Evolutionary conservation across 495 filamentous ascomycete genomes (phyloP).

Genomic region (Penicillium flavigenum): DNA sequence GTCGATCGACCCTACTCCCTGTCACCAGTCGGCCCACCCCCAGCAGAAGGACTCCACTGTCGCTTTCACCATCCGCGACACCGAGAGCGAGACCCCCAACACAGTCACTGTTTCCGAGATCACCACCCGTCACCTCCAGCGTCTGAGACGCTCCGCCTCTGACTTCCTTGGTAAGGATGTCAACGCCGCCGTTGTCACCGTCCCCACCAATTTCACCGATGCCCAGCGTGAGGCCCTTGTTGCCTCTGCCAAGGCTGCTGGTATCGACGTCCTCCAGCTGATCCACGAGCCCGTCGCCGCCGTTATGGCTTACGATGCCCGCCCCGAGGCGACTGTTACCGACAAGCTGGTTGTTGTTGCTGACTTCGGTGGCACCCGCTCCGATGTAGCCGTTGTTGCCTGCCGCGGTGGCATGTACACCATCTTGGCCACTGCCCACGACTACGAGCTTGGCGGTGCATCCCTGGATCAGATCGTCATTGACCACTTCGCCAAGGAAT

Average conservation of each 20-base stretch:
- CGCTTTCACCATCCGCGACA: constrained; percentile 81
- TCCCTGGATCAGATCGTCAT: constrained; percentile 86
- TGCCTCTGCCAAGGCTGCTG: constrained; percentile 74
- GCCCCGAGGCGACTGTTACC: constrained; percentile 65
- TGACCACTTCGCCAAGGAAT: constrained; percentile 97
- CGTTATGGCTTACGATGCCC: constrained; percentile 87
- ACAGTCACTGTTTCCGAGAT: constrained; percentile 80
- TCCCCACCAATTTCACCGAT: constrained; percentile 90
- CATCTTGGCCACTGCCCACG: constrained; percentile 87
- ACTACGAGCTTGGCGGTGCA: constrained; percentile 83
- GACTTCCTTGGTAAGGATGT: constrained; percentile 91
- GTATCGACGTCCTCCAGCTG: constrained; percentile 85
- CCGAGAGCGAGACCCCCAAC: constrained; percentile 63
- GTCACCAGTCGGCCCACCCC: constrained; percentile 91
- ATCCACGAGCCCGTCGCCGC: constrained; percentile 93
- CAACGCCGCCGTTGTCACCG: constrained; percentile 86
- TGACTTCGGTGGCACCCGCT: constrained; percentile 89
- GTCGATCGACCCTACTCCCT: constrained; percentile 92
- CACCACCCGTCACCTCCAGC: constrained; percentile 79
- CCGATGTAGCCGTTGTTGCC: constrained; percentile 85
- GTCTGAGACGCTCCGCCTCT: constrained; percentile 77
- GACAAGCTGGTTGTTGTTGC: constrained; percentile 93
- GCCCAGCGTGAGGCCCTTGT: constrained; percentile 78
- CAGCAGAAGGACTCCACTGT: constrained; percentile 68
- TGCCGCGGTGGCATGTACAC: constrained; percentile 96